These are phyloP conservation scores for Vitis rupestris DNA, from an alignment of 164 flowering plant species.

Conservation along the genomic window DNA sequence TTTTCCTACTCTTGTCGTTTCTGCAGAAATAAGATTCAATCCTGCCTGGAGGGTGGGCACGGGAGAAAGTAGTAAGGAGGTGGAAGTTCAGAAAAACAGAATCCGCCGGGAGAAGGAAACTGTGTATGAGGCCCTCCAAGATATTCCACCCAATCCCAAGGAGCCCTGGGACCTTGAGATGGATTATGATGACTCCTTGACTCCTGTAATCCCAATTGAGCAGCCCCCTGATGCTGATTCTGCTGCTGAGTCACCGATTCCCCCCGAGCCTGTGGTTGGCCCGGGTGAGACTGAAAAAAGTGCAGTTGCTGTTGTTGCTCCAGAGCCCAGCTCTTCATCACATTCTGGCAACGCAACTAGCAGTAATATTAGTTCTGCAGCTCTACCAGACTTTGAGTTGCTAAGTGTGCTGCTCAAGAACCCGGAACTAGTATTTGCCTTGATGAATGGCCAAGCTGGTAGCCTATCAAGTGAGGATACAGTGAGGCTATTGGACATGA, in stretches of 20 bases:
- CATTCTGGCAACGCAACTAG: conserved; percentile 11
- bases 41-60: conserved; percentile 55
- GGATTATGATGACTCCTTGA: conserved; percentile 88
- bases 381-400: conserved; percentile 85
- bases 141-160: conserved; percentile 76
- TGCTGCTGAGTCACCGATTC: conserved; percentile 22
- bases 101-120: conserved; percentile 72
- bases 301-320: conserved; percentile 10
- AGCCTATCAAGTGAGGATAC: conserved; percentile 60
- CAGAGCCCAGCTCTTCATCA: conserved; percentile 18
- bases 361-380: background rate
- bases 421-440: conserved; percentile 83
- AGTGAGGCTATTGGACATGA: conserved; percentile 76
- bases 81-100: conserved; percentile 71
- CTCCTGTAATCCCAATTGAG: conserved; percentile 74
- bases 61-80: conserved; percentile 89
- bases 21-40: conserved; percentile 68
- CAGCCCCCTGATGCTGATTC: conserved; percentile 62
- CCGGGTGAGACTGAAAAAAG: conserved; percentile 4
- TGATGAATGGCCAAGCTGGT: conserved; percentile 82
- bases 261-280: conserved; percentile 5
- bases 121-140: conserved; percentile 41
- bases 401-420: conserved; percentile 85
- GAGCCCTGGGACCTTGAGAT: conserved; percentile 98
- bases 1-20: conserved; percentile 20